phyloP scores from a whole-genome alignment of 306 rosid genomes.

The Rubus parviflorus region DNA sequence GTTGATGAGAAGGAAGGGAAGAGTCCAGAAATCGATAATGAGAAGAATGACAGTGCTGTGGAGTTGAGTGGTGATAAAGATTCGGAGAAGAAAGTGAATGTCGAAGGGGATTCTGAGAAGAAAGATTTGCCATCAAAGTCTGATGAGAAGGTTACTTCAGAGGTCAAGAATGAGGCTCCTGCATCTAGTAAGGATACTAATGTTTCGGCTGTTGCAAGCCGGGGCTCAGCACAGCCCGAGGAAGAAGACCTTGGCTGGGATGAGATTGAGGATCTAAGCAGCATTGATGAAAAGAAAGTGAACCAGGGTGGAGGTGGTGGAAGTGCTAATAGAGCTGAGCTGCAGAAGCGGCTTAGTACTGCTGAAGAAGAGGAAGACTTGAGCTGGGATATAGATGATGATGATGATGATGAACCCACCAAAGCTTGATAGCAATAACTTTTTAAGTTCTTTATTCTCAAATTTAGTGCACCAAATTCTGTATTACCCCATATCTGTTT shows the following conservation, averaged over 20 bases:
- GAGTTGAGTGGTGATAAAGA: conserved; percentile 29
- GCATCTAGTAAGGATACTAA: conserved; percentile 42
- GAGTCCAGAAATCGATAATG: conserved; percentile 8
- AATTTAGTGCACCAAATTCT: conserved; percentile 16
- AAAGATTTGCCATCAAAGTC: conserved; percentile 28
- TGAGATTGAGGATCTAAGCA: conserved; percentile 85
- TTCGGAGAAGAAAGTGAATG: conserved; percentile 25
- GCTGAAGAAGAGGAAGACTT: conserved; percentile 84
- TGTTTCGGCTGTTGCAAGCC: conserved; percentile 35
- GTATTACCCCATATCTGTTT: conserved; percentile 22
- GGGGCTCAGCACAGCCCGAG: conserved; percentile 35
- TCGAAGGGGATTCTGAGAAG: conserved; percentile 41
- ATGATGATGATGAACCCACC: conserved; percentile 57
- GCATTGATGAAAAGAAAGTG: conserved; percentile 61
- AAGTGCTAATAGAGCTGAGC: conserved; percentile 44
- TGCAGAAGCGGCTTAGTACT: conserved; percentile 60
- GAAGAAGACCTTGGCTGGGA: conserved; percentile 92
- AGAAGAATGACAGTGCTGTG: conserved; percentile 17
- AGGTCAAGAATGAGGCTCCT: conserved; percentile 34
- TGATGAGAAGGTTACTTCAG: conserved; percentile 34
- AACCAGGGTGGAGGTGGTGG: conserved; percentile 26
- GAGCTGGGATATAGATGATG: conserved; percentile 88
- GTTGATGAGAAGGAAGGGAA: conserved; percentile 29
- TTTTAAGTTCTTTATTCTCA: background rate
- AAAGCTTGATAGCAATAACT: conserved; percentile 39